Base-by-base conservation (phyloP, 1,139 yeast species). In the Cylindricascospora bacillispora region DNA sequence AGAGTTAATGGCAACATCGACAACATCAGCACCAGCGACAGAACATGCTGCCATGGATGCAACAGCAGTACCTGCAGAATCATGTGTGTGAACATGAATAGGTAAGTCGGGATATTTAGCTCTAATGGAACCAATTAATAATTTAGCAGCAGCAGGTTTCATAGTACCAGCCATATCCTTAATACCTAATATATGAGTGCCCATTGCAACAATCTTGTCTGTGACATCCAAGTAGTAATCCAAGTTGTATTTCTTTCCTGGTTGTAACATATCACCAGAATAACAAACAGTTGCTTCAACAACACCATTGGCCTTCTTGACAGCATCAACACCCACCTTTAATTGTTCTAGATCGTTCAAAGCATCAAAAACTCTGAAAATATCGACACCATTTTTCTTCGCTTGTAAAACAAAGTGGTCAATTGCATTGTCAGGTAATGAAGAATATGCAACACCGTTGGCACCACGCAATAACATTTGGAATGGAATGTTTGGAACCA, bases 101-200 rank as follows among this genome's bases (percentile, higher is more conserved):
- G 97, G 95, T 53, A 92, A 68, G 51, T 82, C 73, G 31, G 99
- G 98, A 60, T 82, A 83, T 59, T 71, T 77, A 38, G 71, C 72
- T 60, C 98, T 76, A 45, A 89, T 73, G 20, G 82, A 64, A 35
- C 89, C 74, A 49, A 89, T 68, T 54, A 89, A 72, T 33, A 76
- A 43, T 32, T 68, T 73, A 26, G 98, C 98, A 38, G 98, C 98
- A 39, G 73, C 68, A 37, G 99, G 98, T 62, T 89, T 86, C 65
- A 89, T 61, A 37, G 97, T 86, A 63, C 99, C 99, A 31, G 99
- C 99, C 99, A 89, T 89, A 63, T 89, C 99, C 63, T 89, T 89
- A 55, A 89, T 89, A 60, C 97, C 98, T 49, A 89, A 68, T 52
- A 89, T 73, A 59, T 89, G 98, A 29, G 97, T 89, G 47, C 99